These are phyloP conservation scores for Lagerstroemia speciosa DNA, from an alignment of 345 rosid genomes.

Conservation along the genomic window DNA sequence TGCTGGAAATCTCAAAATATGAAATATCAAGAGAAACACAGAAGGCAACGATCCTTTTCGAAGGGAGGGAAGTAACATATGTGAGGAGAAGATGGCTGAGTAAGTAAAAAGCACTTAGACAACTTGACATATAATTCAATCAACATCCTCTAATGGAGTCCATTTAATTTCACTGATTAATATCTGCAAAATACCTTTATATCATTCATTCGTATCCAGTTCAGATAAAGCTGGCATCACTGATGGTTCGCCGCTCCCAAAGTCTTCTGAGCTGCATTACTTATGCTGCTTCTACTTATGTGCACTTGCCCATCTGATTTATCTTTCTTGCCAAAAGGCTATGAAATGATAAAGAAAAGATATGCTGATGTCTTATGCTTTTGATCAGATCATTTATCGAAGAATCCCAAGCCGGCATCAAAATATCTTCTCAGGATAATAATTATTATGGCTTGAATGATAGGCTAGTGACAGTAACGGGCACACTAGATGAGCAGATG, in stretches of 20 bases:
- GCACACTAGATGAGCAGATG: conserved; percentile 87
- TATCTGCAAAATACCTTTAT: neutral
- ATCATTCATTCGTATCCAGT: neutral
- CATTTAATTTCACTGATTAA: neutral
- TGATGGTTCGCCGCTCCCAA: neutral
- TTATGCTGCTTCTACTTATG: neutral
- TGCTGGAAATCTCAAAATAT: neutral
- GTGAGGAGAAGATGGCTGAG: neutral
- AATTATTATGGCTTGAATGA: conserved; percentile 82
- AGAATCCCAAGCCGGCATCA: conserved; percentile 89
- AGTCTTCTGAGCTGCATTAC: neutral
- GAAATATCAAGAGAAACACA: neutral
- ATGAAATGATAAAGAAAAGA: neutral
- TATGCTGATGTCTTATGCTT: conserved; percentile 18
- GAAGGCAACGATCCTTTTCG: neutral
- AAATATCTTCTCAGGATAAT: conserved; percentile 86
- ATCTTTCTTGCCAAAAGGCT: neutral
- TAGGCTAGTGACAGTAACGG: conserved; percentile 87
- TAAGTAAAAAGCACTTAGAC: neutral
- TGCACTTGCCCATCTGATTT: neutral
- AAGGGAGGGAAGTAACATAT: neutral
- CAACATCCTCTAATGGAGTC: neutral
- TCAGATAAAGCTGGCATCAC: neutral
- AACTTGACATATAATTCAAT: neutral
- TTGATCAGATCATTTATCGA: conserved; percentile 84